These are phyloP conservation scores for Salix caprea DNA, from an alignment of 345 rosid genomes.

Conservation along the genomic window DNA sequence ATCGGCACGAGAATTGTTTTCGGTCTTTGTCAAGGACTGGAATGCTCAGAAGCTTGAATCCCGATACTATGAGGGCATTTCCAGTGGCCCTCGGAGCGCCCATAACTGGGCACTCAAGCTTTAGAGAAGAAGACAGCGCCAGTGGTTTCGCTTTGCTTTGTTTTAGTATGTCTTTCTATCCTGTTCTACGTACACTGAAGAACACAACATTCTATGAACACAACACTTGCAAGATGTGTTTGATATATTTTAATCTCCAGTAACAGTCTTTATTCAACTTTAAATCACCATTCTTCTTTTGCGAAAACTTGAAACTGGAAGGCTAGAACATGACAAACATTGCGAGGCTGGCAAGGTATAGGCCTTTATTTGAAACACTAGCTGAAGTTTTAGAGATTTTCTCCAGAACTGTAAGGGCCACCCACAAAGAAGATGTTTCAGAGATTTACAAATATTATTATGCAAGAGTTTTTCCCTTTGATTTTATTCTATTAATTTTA, in stretches of 20 bases:
- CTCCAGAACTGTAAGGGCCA: neutral
- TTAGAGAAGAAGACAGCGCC: constrained; percentile 6
- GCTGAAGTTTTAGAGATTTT: neutral
- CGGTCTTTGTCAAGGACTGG: constrained; percentile 68
- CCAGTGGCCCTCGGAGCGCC: constrained; percentile 66
- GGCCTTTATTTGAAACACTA: neutral
- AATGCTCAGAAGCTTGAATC: constrained; percentile 69
- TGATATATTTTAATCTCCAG: neutral
- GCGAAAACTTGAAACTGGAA: neutral
- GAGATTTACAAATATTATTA: too few relatives aligned
- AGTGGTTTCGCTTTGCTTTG: neutral
- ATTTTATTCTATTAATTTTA: too few relatives aligned
- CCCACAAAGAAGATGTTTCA: neutral
- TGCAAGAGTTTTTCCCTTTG: too few relatives aligned
- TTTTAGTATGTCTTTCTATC: constrained; percentile 1
- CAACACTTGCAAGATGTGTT: neutral
- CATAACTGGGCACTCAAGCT: constrained; percentile 74
- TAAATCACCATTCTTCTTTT: too few relatives aligned
- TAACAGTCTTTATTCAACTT: neutral
- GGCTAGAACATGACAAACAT: neutral
- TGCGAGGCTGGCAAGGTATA: neutral
- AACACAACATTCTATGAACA: neutral
- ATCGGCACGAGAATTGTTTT: constrained; percentile 59
- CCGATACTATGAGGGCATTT: constrained; percentile 74
- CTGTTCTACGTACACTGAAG: neutral